Evolutionary conservation across 192 early-diverging fungal genomes (phyloP).

Genomic region (Gonapodya prolifera): DNA sequence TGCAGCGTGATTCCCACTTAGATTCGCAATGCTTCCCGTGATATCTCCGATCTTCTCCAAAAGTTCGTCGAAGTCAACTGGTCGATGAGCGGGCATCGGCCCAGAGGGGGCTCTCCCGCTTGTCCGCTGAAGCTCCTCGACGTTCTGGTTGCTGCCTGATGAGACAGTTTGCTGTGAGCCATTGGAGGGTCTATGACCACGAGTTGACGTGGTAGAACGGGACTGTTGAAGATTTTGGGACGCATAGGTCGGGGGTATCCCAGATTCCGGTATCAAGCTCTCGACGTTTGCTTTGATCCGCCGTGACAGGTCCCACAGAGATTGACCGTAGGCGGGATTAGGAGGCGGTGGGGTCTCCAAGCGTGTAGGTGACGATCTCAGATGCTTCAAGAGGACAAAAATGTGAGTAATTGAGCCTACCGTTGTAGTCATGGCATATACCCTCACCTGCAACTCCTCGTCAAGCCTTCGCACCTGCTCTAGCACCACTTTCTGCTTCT

Average conservation of each 20-base stretch:
- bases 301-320: not conserved
- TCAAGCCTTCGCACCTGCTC: not conserved
- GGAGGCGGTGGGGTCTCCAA: not conserved
- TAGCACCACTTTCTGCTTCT: not conserved
- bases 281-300: not conserved
- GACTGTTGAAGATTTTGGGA: no score
- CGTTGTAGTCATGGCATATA: no score
- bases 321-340: not conserved
- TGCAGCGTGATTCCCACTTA: not conserved
- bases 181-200: no score
- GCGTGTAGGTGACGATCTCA: not conserved
- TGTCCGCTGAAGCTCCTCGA: not conserved
- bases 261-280: not conserved
- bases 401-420: no score
- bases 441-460: not conserved
- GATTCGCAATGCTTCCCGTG: not conserved
- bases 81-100: not conserved
- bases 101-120: not conserved
- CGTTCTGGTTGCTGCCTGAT: not conserved
- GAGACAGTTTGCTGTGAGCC: not conserved
- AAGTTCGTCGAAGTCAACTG: not conserved
- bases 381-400: not conserved
- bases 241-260: not conserved
- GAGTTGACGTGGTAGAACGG: no score
- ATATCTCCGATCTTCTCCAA: not conserved